Conservation (phyloP, 2,329 filamentous ascomycete species). For the Cladophialophora exuberans region DNA sequence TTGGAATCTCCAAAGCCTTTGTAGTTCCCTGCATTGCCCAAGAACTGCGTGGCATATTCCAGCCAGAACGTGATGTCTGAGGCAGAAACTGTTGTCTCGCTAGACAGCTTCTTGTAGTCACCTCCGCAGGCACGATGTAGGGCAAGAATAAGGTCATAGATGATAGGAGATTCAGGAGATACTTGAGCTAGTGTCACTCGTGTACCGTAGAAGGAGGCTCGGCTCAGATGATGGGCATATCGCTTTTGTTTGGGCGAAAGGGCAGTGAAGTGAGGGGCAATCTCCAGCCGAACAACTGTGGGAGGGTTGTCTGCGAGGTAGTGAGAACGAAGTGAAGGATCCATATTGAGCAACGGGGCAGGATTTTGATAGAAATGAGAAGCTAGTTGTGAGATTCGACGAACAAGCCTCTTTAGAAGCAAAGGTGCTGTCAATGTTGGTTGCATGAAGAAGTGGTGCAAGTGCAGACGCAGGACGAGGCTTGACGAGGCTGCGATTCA, state of each 20-base stretch:
- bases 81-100: constrained; percentile 66
- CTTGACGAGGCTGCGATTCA: background rate
- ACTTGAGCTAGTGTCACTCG: constrained; percentile 79
- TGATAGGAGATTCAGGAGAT: constrained; percentile 78
- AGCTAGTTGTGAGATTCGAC: constrained; percentile 20
- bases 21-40: constrained; percentile 82
- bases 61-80: constrained; percentile 70
- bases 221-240: constrained; percentile 84
- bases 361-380: constrained; percentile 6
- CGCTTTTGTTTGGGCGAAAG: constrained; percentile 69
- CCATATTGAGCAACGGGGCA: constrained; percentile 37
- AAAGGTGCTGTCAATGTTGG: background rate
- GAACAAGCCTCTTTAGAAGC: constrained; percentile 12
- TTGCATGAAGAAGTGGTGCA: constrained; percentile 12
- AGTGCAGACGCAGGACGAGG: background rate
- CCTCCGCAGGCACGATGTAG: constrained; percentile 69
- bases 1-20: constrained; percentile 86
- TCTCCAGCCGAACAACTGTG: constrained; percentile 81
- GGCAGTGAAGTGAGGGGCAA: constrained; percentile 87
- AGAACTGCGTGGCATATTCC: constrained; percentile 76
- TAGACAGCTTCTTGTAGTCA: constrained; percentile 70
- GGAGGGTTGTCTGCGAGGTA: constrained; percentile 92
- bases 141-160: constrained; percentile 78
- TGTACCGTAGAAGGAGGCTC: constrained; percentile 75
- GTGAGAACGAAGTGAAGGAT: constrained; percentile 56